Evolutionary conservation across 495 filamentous ascomycete genomes (phyloP).

Genomic region (Hypoxylon lienhwacheense): DNA sequence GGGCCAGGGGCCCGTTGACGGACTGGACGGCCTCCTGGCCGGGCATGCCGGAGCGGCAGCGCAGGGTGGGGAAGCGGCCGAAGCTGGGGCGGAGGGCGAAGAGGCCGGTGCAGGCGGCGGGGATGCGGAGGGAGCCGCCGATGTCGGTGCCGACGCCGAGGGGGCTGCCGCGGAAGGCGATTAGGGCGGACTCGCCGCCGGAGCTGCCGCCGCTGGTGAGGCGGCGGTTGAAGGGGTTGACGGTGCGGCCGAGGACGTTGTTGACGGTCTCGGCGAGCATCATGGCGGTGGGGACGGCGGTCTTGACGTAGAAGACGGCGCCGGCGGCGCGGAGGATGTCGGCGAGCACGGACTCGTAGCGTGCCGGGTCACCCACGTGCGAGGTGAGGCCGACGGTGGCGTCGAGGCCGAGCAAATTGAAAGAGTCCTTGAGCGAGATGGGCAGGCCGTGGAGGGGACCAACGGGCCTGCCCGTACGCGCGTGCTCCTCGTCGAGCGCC

Average conservation of each 20-base stretch:
- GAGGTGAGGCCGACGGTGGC: conserved; percentile 50
- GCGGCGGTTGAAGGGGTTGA: conserved; percentile 71
- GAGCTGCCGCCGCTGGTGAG: conserved; percentile 88
- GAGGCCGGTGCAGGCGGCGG: conserved; percentile 83
- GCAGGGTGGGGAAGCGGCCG: conserved; percentile 79
- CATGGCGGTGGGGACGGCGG: conserved; percentile 79
- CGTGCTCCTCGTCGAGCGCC: conserved; percentile 52
- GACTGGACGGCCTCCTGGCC: conserved; percentile 84
- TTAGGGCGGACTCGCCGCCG: conserved; percentile 76
- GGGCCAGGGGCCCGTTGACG: conserved; percentile 86
- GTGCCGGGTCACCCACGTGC: conserved; percentile 35
- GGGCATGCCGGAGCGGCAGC: conserved; percentile 76
- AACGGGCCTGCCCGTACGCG: conserved; percentile 52
- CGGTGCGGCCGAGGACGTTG: conserved; percentile 74
- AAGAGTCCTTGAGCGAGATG: conserved; percentile 76
- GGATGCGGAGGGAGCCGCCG: conserved; percentile 81
- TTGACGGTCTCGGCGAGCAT: conserved; percentile 83
- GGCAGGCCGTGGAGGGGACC: conserved; percentile 85
- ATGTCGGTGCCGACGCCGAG: conserved; percentile 89
- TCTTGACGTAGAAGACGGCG: conserved; percentile 90
- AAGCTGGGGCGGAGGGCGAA: conserved; percentile 81
- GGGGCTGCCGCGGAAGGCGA: conserved; percentile 69
- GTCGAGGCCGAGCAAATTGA: conserved; percentile 61
- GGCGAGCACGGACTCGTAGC: conserved; percentile 35
- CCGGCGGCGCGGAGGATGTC: conserved; percentile 72